Evolutionary conservation across 345 rosid genomes (phyloP), one percentile per base, ranked within the genome.

Genomic region (Hibiscus syriacus): DNA sequence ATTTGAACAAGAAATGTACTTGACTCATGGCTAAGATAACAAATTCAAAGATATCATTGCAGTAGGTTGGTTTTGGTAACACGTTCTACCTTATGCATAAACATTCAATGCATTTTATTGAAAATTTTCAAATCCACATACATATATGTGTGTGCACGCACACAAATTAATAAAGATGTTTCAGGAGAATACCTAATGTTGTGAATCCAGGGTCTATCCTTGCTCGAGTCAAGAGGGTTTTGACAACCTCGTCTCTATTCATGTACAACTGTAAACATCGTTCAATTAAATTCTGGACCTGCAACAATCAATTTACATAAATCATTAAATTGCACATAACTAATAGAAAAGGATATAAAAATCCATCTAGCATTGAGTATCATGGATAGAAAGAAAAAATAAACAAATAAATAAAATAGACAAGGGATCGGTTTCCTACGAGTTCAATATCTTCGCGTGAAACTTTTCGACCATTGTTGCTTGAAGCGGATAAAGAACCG

Each of bases 371-470:
- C 20, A 64, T 48, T 4, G 27, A 55, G 58, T 10, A 49, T 19
- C 54, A 49, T 3, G 53, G 23, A n/a, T 5, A 20, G 54, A 17
- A 49, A 49, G 11, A 48, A 48, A 48, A 48, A n/a, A 16, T 3
- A 8, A 64, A 9, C 5, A 45, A 12, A 19, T 7, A 13, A 9
- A 12, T n/a, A 39, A 38, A 39, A 36, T 14, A 73, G 26, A 57
- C 3, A 46, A 69, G 53, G 53, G 34, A 63, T 4, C 4, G 1
- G 30, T 50, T 65, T 2, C 82, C 57, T 75, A 94, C 99, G 79
- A 91, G 92, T 84, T 91, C 97, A 66, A 91, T 94, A 76, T 94
- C 99, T 79, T 91, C 82, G 41, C 95, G 90, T 29, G 99, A 91
- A 79, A 94, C 99, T 78, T 87, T 94, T 80, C 86, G 84, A 67